Evolutionary conservation across 2,329 filamentous ascomycete genomes (phyloP).

Genomic region (Nannizziopsis arthrosporioides): DNA sequence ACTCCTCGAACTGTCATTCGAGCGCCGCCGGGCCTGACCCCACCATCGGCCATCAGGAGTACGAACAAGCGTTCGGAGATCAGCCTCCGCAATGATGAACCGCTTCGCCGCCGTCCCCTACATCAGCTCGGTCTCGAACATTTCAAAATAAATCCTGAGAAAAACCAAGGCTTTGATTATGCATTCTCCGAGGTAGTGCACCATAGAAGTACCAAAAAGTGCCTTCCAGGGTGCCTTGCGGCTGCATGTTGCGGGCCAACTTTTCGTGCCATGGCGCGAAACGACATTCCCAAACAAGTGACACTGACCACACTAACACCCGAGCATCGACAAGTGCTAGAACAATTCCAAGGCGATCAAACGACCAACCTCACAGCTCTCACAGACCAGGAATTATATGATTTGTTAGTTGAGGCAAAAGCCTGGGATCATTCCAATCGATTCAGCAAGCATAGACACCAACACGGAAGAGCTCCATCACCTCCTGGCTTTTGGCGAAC

Average conservation of each 20-base stretch:
- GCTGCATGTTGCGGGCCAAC: constrained; percentile 63
- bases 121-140: constrained; percentile 52
- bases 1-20: constrained; percentile 7
- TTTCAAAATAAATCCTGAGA: constrained; percentile 69
- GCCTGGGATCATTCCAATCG: constrained; percentile 60
- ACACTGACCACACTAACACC: constrained; percentile 21
- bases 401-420: constrained; percentile 63
- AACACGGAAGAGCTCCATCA: constrained; percentile 57
- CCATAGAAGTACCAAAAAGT: constrained; percentile 55
- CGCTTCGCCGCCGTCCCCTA: constrained; percentile 48
- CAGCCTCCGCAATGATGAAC: constrained; percentile 20
- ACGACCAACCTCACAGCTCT: constrained; percentile 36
- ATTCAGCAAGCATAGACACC: constrained; percentile 65
- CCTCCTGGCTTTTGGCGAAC: constrained; percentile 85
- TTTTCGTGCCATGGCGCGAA: constrained; percentile 54
- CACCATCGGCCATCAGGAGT: not conserved
- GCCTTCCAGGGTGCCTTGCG: constrained; percentile 61
- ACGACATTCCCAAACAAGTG: constrained; percentile 30
- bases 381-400: constrained; percentile 48
- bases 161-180: constrained; percentile 58
- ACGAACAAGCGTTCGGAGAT: not conserved
- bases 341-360: constrained; percentile 45
- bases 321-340: constrained; percentile 26
- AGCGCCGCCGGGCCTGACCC: not conserved
- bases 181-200: constrained; percentile 67